phyloP scores from a whole-genome alignment of 176 grass and related monocot species.

The Oryza officinalis region DNA sequence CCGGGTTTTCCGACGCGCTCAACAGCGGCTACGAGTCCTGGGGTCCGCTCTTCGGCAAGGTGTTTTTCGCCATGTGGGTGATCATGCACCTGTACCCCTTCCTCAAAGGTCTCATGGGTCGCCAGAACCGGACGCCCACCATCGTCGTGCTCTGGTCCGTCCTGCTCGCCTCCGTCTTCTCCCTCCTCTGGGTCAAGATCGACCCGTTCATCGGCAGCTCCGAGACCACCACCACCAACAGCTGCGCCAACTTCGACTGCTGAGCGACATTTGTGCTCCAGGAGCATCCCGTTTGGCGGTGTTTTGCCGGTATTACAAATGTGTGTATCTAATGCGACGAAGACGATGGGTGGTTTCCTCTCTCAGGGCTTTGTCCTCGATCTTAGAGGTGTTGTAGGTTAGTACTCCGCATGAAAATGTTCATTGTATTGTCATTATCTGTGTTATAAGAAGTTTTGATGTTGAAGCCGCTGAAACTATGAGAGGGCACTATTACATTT shows the following conservation, averaged over 20 bases:
- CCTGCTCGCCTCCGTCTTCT: conserved; percentile 86
- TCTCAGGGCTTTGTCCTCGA: conserved; percentile 8
- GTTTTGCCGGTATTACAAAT: not conserved
- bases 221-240: conserved; percentile 35
- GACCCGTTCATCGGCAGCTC: conserved; percentile 71
- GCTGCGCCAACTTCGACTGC: conserved; percentile 72
- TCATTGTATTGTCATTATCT: not conserved
- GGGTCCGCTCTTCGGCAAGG: conserved; percentile 97
- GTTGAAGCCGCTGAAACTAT: conserved; percentile 28
- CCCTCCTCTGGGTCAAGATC: conserved; percentile 96
- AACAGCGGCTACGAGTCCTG: conserved; percentile 96
- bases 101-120: conserved; percentile 97
- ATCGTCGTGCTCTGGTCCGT: conserved; percentile 95
- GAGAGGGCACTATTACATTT: conserved; percentile 12
- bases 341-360: conserved; percentile 20
- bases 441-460: conserved; percentile 38
- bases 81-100: conserved; percentile 98
- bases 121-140: conserved; percentile 92
- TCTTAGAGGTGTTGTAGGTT: conserved; percentile 26
- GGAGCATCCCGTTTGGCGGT: conserved; percentile 10
- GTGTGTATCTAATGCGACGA: conserved; percentile 8
- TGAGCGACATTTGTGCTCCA: conserved; percentile 27
- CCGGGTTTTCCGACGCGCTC: conserved; percentile 84
- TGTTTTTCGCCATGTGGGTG: conserved; percentile 98
- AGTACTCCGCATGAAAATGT: conserved; percentile 29